Evolutionary conservation across 2,329 filamentous ascomycete genomes (phyloP), one percentile per base, ranked within the genome.

Genomic region (Fusarium verrucosum): DNA sequence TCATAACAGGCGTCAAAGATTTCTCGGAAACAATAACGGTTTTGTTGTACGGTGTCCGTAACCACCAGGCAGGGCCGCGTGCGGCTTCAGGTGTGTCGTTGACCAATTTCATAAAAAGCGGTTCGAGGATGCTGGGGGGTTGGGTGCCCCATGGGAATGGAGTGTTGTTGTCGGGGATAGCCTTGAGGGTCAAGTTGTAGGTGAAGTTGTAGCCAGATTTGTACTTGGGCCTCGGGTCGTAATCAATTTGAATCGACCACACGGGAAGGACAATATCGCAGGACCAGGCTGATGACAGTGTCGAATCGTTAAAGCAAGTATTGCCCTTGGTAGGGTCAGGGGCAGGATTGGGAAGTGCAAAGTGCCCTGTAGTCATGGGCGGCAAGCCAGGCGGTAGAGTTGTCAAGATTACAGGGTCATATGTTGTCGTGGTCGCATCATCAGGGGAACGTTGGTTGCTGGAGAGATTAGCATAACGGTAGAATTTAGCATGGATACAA

Each of bases 241-340:
- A 69, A 19, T 58, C 63, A 17, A 87, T 74, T 2, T 76, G 74
- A 75, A 86, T 74, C 2, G 77, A 73, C 46, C 82, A 81, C 40
- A 80, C 76, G 7, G 76, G 76, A 41, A 79, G 78, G 2, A 45
- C 76, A 26, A 89, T 78, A 13, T 84, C 80, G 72, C 89, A 92
- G 57, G 80, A 85, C 89, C 89, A 92, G 1, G 88, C 84, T 45
- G 80, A 74, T n/a, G 80, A 77, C 66, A 88, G 83, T 1, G 74
- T 79, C 1, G 81, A 78, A 53, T 89, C 80, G 28, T 80, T 79
- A 58, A 91, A 80, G 71, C 89, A 92, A 0, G 81, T 79, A 36
- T 79, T 81, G 16, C 85, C 82, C 4, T 79, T 77, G 50, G 81
- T 79, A 50, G 53, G 36, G 33, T 80, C 81, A 4, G 82, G 77